Conservation (phyloP, 2,329 filamentous ascomycete genomes). For the Colletotrichum sansevieriae region DNA sequence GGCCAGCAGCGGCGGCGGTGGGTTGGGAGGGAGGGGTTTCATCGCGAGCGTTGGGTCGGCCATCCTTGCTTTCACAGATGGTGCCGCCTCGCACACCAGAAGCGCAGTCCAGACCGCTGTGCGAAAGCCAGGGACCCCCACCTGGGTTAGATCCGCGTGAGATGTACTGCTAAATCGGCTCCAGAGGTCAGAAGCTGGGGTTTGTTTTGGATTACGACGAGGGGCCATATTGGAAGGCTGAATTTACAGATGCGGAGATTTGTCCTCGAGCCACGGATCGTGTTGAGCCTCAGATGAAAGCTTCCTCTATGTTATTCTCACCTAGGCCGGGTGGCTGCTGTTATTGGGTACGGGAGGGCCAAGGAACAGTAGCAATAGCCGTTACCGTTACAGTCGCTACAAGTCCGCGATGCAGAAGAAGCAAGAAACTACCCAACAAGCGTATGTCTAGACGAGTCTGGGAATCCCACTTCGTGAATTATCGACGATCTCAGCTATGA, state of each 20-base stretch:
- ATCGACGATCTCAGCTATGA: constrained; percentile 6
- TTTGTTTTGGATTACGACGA: constrained; percentile 3
- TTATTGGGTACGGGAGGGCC: not conserved
- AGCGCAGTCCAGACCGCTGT: constrained; percentile 31
- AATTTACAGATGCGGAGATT: not conserved
- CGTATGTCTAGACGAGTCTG: not conserved
- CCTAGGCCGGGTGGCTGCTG: not conserved
- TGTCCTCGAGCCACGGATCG: not conserved
- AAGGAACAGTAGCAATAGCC: not conserved
- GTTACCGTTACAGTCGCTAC: constrained; percentile 19
- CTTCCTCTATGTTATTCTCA: not conserved
- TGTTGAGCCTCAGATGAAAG: constrained; percentile 11
- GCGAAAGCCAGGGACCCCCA: constrained; percentile 26
- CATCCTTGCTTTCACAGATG: constrained; percentile 28
- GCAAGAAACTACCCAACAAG: constrained; percentile 9
- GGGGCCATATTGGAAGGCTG: not conserved
- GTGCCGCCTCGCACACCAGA: constrained; percentile 14
- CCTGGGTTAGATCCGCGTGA: constrained; percentile 31
- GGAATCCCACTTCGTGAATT: not conserved
- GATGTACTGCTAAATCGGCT: not conserved
- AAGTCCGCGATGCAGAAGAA: constrained; percentile 7
- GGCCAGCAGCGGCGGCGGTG: not conserved
- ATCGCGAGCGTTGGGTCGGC: constrained; percentile 1
- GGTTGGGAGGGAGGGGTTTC: not conserved
- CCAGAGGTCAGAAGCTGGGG: constrained; percentile 9